Evolutionary conservation across 2,329 filamentous ascomycete genomes (phyloP).

Genomic region (Verticillium klebahnii): DNA sequence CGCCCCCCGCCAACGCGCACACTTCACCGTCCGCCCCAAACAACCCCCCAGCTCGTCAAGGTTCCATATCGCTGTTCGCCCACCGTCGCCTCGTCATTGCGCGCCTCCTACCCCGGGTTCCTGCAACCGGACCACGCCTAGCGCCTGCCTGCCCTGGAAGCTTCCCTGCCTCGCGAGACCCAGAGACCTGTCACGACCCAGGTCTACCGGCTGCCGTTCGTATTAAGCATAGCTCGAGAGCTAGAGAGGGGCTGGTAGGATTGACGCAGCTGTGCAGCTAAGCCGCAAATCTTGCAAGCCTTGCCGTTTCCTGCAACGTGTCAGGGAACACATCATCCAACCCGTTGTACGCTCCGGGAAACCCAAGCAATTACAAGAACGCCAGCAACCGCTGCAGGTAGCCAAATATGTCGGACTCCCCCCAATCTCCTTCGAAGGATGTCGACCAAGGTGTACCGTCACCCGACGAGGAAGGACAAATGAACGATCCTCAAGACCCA

Average conservation of each 20-base stretch:
- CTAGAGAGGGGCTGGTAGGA: neutral
- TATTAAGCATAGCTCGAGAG: neutral
- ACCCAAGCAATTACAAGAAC: conserved; percentile 54
- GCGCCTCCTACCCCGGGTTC: neutral
- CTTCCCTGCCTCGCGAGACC: neutral
- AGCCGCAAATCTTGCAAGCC: conserved; percentile 48
- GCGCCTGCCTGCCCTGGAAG: neutral
- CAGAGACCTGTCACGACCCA: neutral
- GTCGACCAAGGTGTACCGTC: conserved; percentile 91
- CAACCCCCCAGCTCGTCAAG: neutral
- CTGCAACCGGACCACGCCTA: neutral
- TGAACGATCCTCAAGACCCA: conserved; percentile 81
- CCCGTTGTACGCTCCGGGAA: conserved; percentile 47
- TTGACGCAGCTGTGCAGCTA: conserved; percentile 27
- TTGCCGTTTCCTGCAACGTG: conserved; percentile 54
- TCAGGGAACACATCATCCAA: conserved; percentile 58
- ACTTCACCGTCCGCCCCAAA: neutral
- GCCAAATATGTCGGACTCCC: conserved; percentile 87
- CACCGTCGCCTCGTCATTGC: neutral
- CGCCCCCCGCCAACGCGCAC: neutral
- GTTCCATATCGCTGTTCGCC: neutral
- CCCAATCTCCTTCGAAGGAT: conserved; percentile 88
- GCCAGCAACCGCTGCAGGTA: conserved; percentile 61
- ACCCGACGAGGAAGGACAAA: conserved; percentile 89
- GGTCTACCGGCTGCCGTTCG: neutral